phyloP scores from a whole-genome alignment of 169 alveolate species.

The Babesia sp. region DNA sequence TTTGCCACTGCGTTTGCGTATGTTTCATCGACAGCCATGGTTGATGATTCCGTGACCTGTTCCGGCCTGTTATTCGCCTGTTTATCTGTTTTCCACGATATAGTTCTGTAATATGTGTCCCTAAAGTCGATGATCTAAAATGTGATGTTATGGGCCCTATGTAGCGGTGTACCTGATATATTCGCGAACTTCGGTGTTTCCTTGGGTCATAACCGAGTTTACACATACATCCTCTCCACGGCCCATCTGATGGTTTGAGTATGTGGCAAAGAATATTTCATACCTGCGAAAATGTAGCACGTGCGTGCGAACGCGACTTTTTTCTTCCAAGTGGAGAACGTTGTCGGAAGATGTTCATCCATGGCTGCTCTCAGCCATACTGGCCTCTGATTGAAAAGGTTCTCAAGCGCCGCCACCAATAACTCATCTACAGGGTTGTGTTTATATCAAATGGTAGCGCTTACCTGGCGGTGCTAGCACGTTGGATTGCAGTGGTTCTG shows the following conservation, averaged over 20 bases:
- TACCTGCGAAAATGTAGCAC: constrained; percentile 64
- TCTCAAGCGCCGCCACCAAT: constrained; percentile 29
- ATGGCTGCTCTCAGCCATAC: constrained; percentile 53
- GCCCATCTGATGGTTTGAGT: constrained; percentile 45
- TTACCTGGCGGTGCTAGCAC: constrained; percentile 51
- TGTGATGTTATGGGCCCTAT: neutral
- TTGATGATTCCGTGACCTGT: neutral
- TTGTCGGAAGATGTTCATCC: constrained; percentile 47
- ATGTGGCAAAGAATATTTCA: neutral
- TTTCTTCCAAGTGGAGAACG: constrained; percentile 61
- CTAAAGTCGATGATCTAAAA: constrained; percentile 62
- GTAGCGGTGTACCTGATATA: constrained; percentile 44
- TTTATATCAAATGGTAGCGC: neutral
- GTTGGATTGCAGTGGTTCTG: constrained; percentile 35
- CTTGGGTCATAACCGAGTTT: constrained; percentile 68
- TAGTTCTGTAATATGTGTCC: constrained; percentile 64
- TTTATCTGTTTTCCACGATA: constrained; percentile 58
- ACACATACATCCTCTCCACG: constrained; percentile 69
- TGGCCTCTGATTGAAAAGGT: constrained; percentile 38
- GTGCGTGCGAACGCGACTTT: constrained; percentile 56
- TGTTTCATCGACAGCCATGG: constrained; percentile 10
- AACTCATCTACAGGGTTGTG: constrained; percentile 13
- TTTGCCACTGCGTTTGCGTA: constrained; percentile 14
- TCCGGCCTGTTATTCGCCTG: constrained; percentile 19
- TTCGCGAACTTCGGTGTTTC: constrained; percentile 23